These are phyloP conservation scores for Beta corolliflora DNA, from an alignment of 179 eudicot species.

Conservation along the genomic window DNA sequence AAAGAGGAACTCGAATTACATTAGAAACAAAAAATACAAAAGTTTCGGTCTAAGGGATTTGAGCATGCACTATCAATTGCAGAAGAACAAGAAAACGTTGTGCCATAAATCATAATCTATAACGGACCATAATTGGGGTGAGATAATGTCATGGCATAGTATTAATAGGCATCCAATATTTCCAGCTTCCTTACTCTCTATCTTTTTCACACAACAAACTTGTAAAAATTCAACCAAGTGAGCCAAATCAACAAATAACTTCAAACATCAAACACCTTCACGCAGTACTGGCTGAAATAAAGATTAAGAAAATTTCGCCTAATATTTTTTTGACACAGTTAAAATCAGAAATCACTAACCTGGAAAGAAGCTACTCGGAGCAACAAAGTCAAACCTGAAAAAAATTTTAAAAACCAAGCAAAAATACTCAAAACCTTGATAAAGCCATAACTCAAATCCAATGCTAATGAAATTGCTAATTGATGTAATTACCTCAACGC, in stretches of 20 bases:
- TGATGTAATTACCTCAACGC: slow-evolving; percentile 62
- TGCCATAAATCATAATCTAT: background rate
- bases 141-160: background rate
- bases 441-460: slow-evolving; percentile 9
- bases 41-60: background rate
- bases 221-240: background rate
- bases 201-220: no score
- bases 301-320: background rate
- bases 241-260: background rate
- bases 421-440: background rate
- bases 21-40: background rate
- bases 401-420: background rate
- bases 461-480: background rate
- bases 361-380: slow-evolving; percentile 86
- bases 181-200: no score
- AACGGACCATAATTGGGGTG: no score
- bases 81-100: background rate
- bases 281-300: background rate
- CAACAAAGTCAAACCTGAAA: slow-evolving; percentile 91
- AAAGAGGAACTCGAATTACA: background rate
- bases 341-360: slow-evolving; percentile 43
- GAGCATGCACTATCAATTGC: background rate
- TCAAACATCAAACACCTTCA: background rate
- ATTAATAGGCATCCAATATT: background rate
- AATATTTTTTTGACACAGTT: background rate